phyloP scores from a whole-genome alignment of 352 stramenopile genomes.

The Achlya hypogyna region DNA sequence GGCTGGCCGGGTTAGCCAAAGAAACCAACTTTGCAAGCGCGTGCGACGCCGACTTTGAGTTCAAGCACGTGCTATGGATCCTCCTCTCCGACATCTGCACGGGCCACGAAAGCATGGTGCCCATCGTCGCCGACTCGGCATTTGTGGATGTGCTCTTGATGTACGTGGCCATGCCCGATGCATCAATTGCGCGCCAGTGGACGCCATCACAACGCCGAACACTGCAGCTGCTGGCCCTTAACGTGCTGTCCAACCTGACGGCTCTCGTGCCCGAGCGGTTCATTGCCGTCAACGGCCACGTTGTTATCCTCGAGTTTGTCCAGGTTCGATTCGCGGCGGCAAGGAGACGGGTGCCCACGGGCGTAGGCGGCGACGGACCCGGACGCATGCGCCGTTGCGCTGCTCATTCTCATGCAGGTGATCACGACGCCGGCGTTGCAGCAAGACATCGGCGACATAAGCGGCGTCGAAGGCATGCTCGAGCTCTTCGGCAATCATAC shows the following conservation, averaged over 20 bases:
- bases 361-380: neutral
- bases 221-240: conserved; percentile 47
- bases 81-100: conserved; percentile 42
- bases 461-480: conserved; percentile 42
- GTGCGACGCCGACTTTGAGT: conserved; percentile 67
- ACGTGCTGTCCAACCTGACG: conserved; percentile 44
- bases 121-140: conserved; percentile 54
- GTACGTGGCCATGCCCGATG: conserved; percentile 32
- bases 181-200: conserved; percentile 29
- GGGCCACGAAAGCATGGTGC: conserved; percentile 43
- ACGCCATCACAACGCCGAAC: conserved; percentile 37
- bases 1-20: conserved; percentile 36
- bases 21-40: conserved; percentile 54
- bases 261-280: conserved; percentile 47
- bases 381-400: neutral
- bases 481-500: conserved; percentile 36
- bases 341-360: too few relatives aligned
- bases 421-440: conserved; percentile 27
- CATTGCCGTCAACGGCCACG: conserved; percentile 43
- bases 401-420: neutral
- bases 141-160: conserved; percentile 52
- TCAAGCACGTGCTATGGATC: conserved; percentile 72
- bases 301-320: conserved; percentile 41
- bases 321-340: too few relatives aligned
- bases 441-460: conserved; percentile 35